phyloP scores from a whole-genome alignment of 441 rosid species.

The Erysimum cheiri region DNA sequence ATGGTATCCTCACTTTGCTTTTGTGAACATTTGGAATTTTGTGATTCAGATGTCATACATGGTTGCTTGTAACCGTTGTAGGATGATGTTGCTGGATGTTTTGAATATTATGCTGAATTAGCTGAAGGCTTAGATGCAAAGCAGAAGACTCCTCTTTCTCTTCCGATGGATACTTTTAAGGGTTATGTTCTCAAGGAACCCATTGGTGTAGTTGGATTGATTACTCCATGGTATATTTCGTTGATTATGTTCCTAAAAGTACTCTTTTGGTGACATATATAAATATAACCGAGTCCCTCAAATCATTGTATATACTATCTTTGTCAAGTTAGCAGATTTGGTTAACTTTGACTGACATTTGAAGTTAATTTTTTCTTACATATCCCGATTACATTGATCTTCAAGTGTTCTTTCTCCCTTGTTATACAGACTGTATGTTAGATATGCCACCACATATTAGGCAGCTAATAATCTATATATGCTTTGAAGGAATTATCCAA shows the following conservation, averaged over 20 bases:
- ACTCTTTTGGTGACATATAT: constrained; percentile 3
- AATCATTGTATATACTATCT: constrained; percentile 10
- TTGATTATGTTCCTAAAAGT: constrained; percentile 10
- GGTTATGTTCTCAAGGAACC: constrained; percentile 83
- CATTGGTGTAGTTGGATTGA: constrained; percentile 92
- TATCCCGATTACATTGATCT: constrained; percentile 14
- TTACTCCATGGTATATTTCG: constrained; percentile 87
- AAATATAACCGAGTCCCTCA: constrained; percentile 11
- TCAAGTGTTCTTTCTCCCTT: constrained; percentile 3
- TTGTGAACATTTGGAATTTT: constrained; percentile 5
- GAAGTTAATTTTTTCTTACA: background rate
- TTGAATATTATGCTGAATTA: constrained; percentile 91
- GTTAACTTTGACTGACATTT: background rate
- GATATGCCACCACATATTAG: constrained; percentile 16
- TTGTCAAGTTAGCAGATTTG: constrained; percentile 4
- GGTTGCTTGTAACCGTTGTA: constrained; percentile 45
- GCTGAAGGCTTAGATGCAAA: constrained; percentile 96
- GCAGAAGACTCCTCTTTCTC: constrained; percentile 85
- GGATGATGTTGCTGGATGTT: constrained; percentile 99
- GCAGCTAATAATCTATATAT: constrained; percentile 32
- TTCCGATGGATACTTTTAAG: constrained; percentile 86
- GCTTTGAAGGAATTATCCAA: constrained; percentile 89
- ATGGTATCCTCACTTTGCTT: constrained; percentile 58
- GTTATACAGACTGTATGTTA: background rate
- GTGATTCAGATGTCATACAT: constrained; percentile 23